phyloP scores from a whole-genome alignment of 768 basidiomycete genomes.

The Boletus sensibilis region DNA sequence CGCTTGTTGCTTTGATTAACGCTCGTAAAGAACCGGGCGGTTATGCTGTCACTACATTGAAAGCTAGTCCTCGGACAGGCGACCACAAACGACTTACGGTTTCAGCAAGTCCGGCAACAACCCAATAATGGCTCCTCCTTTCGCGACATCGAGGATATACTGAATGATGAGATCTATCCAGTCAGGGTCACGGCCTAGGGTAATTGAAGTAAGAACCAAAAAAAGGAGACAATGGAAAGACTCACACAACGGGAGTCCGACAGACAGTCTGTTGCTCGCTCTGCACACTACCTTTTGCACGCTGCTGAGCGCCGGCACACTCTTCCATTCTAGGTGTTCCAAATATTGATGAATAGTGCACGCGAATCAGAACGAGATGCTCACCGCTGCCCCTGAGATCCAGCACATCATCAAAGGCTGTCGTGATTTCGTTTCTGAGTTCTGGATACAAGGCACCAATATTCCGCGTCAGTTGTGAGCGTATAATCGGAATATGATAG shows the following conservation, averaged over 20 bases:
- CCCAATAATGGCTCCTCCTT: constrained; percentile 17
- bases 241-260: constrained; percentile 49
- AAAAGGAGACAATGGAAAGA: background rate
- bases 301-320: constrained; percentile 24
- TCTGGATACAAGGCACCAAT: constrained; percentile 39
- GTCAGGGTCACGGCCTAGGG: constrained; percentile 39
- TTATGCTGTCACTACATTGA: background rate
- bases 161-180: constrained; percentile 34
- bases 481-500: constrained; percentile 17
- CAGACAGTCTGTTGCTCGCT: constrained; percentile 45
- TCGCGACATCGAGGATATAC: constrained; percentile 29
- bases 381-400: constrained; percentile 16
- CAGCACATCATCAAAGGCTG: constrained; percentile 41
- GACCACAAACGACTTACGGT: background rate
- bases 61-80: background rate
- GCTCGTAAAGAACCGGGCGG: constrained; percentile 8
- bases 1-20: constrained; percentile 1
- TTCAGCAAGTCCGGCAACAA: constrained; percentile 29
- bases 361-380: background rate
- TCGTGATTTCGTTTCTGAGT: constrained; percentile 42
- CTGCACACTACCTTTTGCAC: constrained; percentile 23
- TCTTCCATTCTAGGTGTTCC: constrained; percentile 40
- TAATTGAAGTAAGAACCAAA: constrained; percentile 1
- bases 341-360: too few relatives aligned
- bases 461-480: constrained; percentile 35